A percentile compares a stretch with the other conserved stretches of the same genome.
Evolutionary conservation across 2,329 filamentous ascomycete genomes (phyloP).

Genomic region (Scorias spongiosa): DNA sequence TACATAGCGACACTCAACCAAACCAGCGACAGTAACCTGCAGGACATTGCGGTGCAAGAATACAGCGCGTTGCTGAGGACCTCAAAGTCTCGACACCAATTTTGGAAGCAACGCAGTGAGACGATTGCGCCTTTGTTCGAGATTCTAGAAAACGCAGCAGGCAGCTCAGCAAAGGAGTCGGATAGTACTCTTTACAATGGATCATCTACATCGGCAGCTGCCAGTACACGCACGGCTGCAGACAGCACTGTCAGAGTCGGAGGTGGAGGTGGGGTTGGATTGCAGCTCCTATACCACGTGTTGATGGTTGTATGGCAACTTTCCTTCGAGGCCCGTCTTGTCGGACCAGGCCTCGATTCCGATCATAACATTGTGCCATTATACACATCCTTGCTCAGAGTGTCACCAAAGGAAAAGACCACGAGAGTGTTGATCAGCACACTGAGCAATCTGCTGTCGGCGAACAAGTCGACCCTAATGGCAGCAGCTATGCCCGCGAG

Average conservation of each 20-base stretch:
- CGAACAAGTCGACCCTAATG: constrained; percentile 52
- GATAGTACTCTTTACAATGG: constrained; percentile 44
- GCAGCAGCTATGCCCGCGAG: constrained; percentile 76
- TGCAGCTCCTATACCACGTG: constrained; percentile 89
- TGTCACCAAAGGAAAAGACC: constrained; percentile 96
- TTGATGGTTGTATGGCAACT: constrained; percentile 91
- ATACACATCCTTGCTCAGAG: constrained; percentile 78
- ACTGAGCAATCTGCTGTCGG: constrained; percentile 70
- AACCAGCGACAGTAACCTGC: constrained; percentile 72
- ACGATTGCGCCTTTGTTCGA: constrained; percentile 68
- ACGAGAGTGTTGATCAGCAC: constrained; percentile 83
- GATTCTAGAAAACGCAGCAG: constrained; percentile 62
- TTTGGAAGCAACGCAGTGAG: constrained; percentile 83
- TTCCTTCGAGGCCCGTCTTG: constrained; percentile 63
- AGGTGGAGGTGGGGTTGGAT: constrained; percentile 57
- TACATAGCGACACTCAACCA: constrained; percentile 76
- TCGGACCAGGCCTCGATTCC: constrained; percentile 70
- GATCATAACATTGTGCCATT: constrained; percentile 86
- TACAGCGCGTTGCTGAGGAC: constrained; percentile 75
- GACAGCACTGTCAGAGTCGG: constrained; percentile 50
- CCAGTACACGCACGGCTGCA: constrained; percentile 34
- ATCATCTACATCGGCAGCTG: constrained; percentile 13
- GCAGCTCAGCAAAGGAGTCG: constrained; percentile 44
- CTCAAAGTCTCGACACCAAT: constrained; percentile 57
- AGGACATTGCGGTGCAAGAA: constrained; percentile 89